A percentile compares a stretch with the other conserved stretches of the same genome.
phyloP scores from a whole-genome alignment of 495 filamentous ascomycete genomes.

The Hypoxylon perforatum region DNA sequence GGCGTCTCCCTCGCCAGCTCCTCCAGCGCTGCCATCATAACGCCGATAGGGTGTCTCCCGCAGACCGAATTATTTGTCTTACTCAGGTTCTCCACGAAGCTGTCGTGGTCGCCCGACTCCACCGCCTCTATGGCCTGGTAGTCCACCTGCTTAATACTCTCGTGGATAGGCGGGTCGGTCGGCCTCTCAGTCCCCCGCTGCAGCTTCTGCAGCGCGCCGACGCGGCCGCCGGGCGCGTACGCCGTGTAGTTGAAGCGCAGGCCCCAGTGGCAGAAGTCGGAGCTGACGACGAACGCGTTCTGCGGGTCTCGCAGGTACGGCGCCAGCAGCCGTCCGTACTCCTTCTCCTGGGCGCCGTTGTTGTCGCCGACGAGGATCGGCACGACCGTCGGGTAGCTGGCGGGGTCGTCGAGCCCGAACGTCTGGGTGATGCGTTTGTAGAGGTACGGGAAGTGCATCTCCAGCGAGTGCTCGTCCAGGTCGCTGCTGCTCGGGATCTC shows the following conservation, averaged over 20 bases:
- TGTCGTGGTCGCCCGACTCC: slow-evolving; percentile 73
- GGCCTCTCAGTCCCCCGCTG: slow-evolving; percentile 43
- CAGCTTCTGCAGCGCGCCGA: slow-evolving; percentile 36
- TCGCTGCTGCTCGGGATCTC: slow-evolving; percentile 77
- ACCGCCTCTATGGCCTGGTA: slow-evolving; percentile 84
- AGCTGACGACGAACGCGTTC: slow-evolving; percentile 87
- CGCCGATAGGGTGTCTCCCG: slow-evolving; percentile 93
- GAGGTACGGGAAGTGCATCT: slow-evolving; percentile 96
- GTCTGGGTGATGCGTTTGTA: slow-evolving; percentile 80
- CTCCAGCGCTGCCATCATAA: slow-evolving; percentile 91
- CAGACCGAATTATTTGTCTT: slow-evolving; percentile 92
- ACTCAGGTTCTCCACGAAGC: slow-evolving; percentile 74
- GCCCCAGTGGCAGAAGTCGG: slow-evolving; percentile 99
- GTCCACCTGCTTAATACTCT: slow-evolving; percentile 87
- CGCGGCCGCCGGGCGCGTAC: slow-evolving; percentile 68
- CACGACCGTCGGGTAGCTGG: slow-evolving; percentile 76
- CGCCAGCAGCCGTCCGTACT: slow-evolving; percentile 77
- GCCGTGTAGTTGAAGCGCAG: slow-evolving; percentile 85
- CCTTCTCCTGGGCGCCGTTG: slow-evolving; percentile 69
- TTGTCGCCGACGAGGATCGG: slow-evolving; percentile 92
- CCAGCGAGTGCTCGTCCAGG: slow-evolving; percentile 91
- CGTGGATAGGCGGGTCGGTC: slow-evolving; percentile 73
- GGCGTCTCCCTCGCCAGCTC: slow-evolving; percentile 53
- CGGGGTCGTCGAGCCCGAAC: slow-evolving; percentile 55
- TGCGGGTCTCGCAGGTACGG: slow-evolving; percentile 80